phyloP scores from a whole-genome alignment of 192 early-diverging fungal species.

The Neocallimastix lanati region DNA sequence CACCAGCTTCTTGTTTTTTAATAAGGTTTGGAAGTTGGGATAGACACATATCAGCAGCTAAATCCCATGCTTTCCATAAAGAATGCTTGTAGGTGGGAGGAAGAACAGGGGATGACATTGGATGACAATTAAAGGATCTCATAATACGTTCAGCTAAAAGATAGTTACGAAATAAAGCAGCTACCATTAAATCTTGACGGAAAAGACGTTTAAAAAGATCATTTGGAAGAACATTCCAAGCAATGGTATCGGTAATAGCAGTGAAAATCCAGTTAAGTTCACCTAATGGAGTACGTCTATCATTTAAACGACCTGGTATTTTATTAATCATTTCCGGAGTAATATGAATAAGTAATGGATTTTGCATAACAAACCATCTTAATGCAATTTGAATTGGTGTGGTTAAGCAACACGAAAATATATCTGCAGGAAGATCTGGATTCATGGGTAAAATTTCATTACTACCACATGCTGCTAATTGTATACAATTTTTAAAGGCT shows the following conservation, averaged over 20 bases:
- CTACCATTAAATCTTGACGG: conserved; percentile 82
- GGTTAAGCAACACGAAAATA: conserved; percentile 90
- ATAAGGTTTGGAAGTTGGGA: conserved; percentile 73
- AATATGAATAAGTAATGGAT: conserved; percentile 51
- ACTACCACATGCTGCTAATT: conserved; percentile 75
- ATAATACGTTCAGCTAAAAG: conserved; percentile 89
- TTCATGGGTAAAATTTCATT: conserved; percentile 79
- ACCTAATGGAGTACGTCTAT: conserved; percentile 82
- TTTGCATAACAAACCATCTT: conserved; percentile 75
- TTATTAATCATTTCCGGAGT: conserved; percentile 73
- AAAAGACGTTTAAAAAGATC: conserved; percentile 83
- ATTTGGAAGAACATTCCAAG: conserved; percentile 78
- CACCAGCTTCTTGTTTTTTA: conserved; percentile 6
- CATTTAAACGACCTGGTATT: conserved; percentile 70
- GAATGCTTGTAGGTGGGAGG: conserved; percentile 87
- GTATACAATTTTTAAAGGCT: conserved; percentile 57
- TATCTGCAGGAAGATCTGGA: conserved; percentile 85
- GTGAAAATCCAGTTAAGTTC: conserved; percentile 99
- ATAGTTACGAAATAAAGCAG: conserved; percentile 88
- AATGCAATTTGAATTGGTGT: conserved; percentile 88
- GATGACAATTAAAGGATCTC: conserved; percentile 83
- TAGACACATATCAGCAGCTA: conserved; percentile 75
- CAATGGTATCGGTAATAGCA: conserved; percentile 94
- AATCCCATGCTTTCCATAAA: conserved; percentile 89
- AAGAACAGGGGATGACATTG: conserved; percentile 65